These are phyloP conservation scores for Lepidium sativum DNA, from an alignment of 345 rosid species.

Conservation along the genomic window DNA sequence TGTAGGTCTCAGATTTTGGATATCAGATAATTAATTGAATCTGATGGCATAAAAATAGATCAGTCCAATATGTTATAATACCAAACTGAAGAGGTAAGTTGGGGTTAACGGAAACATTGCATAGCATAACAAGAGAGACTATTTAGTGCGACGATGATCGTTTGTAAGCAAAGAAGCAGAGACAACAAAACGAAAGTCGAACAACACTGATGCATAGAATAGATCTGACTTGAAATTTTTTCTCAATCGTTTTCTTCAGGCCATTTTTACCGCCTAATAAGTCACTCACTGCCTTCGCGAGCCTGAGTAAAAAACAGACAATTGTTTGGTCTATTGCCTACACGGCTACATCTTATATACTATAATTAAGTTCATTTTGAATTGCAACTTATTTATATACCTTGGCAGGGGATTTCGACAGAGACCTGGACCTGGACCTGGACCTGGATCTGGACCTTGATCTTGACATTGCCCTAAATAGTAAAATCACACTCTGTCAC, in stretches of 20 bases:
- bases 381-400: slow-evolving; percentile 15
- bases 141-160: neutral
- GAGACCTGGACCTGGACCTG: slow-evolving; percentile 41
- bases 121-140: neutral
- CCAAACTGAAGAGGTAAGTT: neutral
- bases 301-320: neutral
- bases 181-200: neutral
- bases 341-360: too few relatives aligned
- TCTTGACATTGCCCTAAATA: slow-evolving; percentile 20
- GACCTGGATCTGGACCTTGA: slow-evolving; percentile 23
- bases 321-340: neutral
- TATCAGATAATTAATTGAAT: too few relatives aligned
- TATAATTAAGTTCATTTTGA: too few relatives aligned
- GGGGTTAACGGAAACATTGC: neutral
- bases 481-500: neutral
- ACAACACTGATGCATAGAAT: neutral
- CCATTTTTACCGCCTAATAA: neutral
- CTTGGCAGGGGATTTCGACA: slow-evolving; percentile 51
- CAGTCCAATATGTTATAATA: neutral
- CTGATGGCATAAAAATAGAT: too few relatives aligned
- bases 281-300: slow-evolving; percentile 19
- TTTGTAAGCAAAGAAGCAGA: neutral
- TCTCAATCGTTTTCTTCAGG: neutral
- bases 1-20: too few relatives aligned
- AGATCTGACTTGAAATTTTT: neutral